A percentile compares a stretch with the other conserved stretches of the same genome.
Conservation (phyloP, 208 protist genomes). For the Herpetomonas tarakana region DNA sequence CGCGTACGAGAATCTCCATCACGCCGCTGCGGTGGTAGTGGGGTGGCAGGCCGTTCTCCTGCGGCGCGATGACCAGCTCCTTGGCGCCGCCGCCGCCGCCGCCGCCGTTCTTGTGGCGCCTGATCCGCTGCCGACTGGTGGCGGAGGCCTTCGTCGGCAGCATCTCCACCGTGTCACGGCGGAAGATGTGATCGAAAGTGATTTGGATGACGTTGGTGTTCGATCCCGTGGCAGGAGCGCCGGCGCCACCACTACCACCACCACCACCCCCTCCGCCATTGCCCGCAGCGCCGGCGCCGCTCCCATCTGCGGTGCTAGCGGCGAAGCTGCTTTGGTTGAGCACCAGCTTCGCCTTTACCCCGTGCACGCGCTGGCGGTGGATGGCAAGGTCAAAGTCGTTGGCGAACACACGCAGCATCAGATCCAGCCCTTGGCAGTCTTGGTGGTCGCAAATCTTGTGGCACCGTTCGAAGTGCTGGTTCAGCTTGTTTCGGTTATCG, state of each 20-base stretch:
- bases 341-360: slow-evolving; percentile 32
- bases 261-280: not conserved
- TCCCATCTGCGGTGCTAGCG: slow-evolving; percentile 8
- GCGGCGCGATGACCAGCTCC: slow-evolving; percentile 19
- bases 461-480: slow-evolving; percentile 62
- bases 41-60: slow-evolving; percentile 42
- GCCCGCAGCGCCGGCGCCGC: not conserved
- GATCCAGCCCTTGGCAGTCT: slow-evolving; percentile 63
- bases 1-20: slow-evolving; percentile 16
- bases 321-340: slow-evolving; percentile 16
- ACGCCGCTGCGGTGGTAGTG: slow-evolving; percentile 32
- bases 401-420: slow-evolving; percentile 81
- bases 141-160: slow-evolving; percentile 26
- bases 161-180: slow-evolving; percentile 55
- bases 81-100: slow-evolving; percentile 10
- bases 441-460: slow-evolving; percentile 89
- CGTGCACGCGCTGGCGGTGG: slow-evolving; percentile 80
- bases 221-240: slow-evolving; percentile 34
- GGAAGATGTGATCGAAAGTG: slow-evolving; percentile 73
- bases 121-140: not conserved
- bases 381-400: slow-evolving; percentile 75
- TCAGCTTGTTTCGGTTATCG: slow-evolving; percentile 63
- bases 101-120: slow-evolving; percentile 14
- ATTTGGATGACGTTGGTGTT: slow-evolving; percentile 73
- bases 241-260: slow-evolving; percentile 6